Evolutionary conservation across 2,329 filamentous ascomycete species (phyloP).

Genomic region (Trichothecium roseum): DNA sequence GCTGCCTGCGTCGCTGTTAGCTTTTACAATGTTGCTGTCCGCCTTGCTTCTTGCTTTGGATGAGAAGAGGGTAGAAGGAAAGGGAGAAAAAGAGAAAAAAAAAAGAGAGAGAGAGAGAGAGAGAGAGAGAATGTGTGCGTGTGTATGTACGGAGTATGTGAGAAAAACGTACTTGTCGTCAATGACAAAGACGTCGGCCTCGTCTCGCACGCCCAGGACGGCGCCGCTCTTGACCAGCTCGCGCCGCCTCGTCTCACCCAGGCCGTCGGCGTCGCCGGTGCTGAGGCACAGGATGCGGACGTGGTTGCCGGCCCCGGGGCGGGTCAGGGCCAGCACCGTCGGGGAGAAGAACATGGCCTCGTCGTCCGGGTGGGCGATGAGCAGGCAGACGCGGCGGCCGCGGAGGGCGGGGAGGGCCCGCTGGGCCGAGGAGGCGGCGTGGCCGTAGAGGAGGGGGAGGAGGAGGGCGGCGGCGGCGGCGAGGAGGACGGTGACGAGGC

Average conservation of each 20-base stretch:
- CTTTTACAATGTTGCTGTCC: too few relatives aligned
- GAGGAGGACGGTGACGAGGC: too few relatives aligned
- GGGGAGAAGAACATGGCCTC: conserved; percentile 99
- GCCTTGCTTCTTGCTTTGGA: too few relatives aligned
- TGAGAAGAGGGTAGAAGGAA: too few relatives aligned
- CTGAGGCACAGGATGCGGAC: conserved; percentile 91
- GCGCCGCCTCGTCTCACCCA: conserved; percentile 71
- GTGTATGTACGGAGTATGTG: too few relatives aligned
- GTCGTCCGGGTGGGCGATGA: conserved; percentile 96
- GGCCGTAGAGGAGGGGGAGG: conserved; percentile 42
- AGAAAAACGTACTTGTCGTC: conserved; percentile 49
- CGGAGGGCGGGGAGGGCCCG: conserved; percentile 54
- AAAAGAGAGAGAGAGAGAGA: too few relatives aligned
- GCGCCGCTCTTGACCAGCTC: conserved; percentile 77
- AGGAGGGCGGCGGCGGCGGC: conserved; percentile 22
- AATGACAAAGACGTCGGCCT: conserved; percentile 77
- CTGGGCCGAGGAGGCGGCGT: conserved; percentile 34
- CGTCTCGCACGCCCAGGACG: conserved; percentile 60
- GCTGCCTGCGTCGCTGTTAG: too few relatives aligned
- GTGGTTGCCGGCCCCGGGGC: conserved; percentile 73
- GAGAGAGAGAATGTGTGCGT: too few relatives aligned
- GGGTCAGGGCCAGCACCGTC: conserved; percentile 72
- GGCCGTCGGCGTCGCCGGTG: conserved; percentile 77
- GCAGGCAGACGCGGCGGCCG: conserved; percentile 79
- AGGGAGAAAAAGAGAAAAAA: too few relatives aligned